Evolutionary conservation across 306 rosid genomes (phyloP), one percentile per base, ranked within the genome.

Genomic region (Sechiopsis laciniata): DNA sequence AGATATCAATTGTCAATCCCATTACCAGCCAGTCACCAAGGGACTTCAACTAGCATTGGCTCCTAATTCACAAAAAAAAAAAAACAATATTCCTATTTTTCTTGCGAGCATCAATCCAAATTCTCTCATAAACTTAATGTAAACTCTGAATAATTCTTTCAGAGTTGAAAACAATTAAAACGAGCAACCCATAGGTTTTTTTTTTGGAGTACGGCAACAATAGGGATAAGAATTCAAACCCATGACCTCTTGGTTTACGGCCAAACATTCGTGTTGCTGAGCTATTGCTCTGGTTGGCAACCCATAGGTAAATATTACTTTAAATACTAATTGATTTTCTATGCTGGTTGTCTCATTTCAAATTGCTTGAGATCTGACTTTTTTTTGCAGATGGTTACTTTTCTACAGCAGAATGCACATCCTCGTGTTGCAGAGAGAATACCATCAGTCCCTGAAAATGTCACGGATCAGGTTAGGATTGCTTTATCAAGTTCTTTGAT

Each of bases 391-490:
- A 94, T 91, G 80, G 72, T 89, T 75, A 80, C 86, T 75, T 94
- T 94, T 82, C 88, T 94, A 71, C 90, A 87, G 88, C 97, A 94
- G 82, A 91, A 94, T 81, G 90, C 99, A 62, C 97, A 91, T 85
- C 86, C 97, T 72, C 91, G 99, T 21, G 99, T 91, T 80, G 90
- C 95, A 4, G 91, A 86, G 75, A 91, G 92, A 83, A n/a, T 80
- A 74, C 99, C 97, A 54, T 65, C 92, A 35, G 86, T 91, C 32
- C 97, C 99, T 17, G 97, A 94, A 84, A 94, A 94, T 82, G 97
- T 94, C 81, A 94, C 97, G 0, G 97, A 94, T 78, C 97, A 91
- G 99, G 97, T 89, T 79, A 26, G 71, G 20, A 68, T 42, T 48
- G 55, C 19, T 68, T 68, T 22, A 13, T 7, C 42, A n/a, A 42